A percentile compares a stretch with the other conserved stretches of the same genome.
Evolutionary conservation across 495 filamentous ascomycete genomes (phyloP).

Genomic region (Penicillium bovifimosum): DNA sequence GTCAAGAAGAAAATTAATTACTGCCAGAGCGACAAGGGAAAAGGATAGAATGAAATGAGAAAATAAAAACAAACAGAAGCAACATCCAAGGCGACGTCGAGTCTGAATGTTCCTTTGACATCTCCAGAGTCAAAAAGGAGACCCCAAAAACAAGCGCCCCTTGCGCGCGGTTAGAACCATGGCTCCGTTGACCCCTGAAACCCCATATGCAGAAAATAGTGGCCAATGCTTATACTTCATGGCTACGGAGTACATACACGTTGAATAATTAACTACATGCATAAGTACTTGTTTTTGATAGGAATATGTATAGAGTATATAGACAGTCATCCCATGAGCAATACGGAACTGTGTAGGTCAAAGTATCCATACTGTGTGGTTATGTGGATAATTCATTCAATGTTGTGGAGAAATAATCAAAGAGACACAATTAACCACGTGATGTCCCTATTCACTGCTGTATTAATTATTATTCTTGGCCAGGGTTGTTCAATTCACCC

Average conservation of each 20-base stretch:
- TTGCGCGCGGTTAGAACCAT: slow-evolving; percentile 38
- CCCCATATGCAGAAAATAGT: neutral
- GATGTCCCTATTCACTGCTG: neutral
- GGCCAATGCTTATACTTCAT: neutral
- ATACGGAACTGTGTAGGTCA: no score
- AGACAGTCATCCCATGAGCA: no score
- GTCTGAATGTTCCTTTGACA: slow-evolving; percentile 31
- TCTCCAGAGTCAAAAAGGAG: slow-evolving; percentile 33
- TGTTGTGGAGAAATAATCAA: neutral
- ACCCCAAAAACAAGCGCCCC: slow-evolving; percentile 36
- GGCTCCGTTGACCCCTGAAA: slow-evolving; percentile 18
- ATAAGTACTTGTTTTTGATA: no score
- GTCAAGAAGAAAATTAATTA: slow-evolving; percentile 18
- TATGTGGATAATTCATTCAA: neutral
- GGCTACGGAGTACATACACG: no score
- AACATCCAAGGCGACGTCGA: slow-evolving; percentile 9
- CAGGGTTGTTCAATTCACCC: slow-evolving; percentile 7
- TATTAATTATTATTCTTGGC: slow-evolving; percentile 10
- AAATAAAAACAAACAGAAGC: slow-evolving; percentile 14
- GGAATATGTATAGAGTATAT: no score
- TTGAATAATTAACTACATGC: no score
- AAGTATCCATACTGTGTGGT: no score
- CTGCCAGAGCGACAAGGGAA: slow-evolving; percentile 31
- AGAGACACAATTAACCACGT: neutral
- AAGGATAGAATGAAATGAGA: slow-evolving; percentile 8